phyloP scores from a whole-genome alignment of 441 rosid genomes.

The Euphorbia schlechtendalii region DNA sequence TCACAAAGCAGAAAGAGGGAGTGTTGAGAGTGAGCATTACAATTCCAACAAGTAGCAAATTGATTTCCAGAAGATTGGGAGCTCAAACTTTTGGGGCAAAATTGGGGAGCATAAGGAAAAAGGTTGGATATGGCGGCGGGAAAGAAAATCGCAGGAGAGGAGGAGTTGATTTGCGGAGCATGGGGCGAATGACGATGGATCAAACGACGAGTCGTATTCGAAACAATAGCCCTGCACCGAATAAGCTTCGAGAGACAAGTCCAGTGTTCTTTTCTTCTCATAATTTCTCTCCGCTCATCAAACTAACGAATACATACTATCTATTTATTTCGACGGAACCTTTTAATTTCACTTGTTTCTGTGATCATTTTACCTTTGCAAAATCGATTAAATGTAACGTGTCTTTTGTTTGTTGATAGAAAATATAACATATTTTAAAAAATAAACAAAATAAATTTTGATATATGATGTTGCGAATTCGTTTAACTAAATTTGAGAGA shows the following conservation, averaged over 20 bases:
- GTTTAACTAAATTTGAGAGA: too few relatives aligned
- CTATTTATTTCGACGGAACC: too few relatives aligned
- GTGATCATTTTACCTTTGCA: too few relatives aligned
- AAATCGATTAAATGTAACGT: too few relatives aligned
- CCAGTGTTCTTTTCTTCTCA: conserved; percentile 32
- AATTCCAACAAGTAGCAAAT: conserved; percentile 61
- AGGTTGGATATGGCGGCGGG: neutral
- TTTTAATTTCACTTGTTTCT: too few relatives aligned
- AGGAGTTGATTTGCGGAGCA: conserved; percentile 10
- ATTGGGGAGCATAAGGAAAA: conserved; percentile 15
- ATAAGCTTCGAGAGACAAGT: conserved; percentile 27
- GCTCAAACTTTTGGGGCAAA: conserved; percentile 31
- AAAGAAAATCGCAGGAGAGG: neutral
- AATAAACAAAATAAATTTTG: too few relatives aligned
- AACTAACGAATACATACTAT: too few relatives aligned
- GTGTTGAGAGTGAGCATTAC: conserved; percentile 32
- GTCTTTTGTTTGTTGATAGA: too few relatives aligned
- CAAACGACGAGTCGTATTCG: conserved; percentile 12
- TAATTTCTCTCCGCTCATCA: conserved; percentile 24
- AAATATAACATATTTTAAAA: too few relatives aligned
- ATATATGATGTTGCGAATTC: too few relatives aligned
- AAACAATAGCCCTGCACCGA: conserved; percentile 4
- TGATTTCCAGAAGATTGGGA: too few relatives aligned
- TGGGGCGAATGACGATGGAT: neutral
- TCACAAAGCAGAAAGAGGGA: conserved; percentile 60